Evolutionary conservation across 2,329 filamentous ascomycete species (phyloP).

Genomic region (Leptosphaerulina australis): DNA sequence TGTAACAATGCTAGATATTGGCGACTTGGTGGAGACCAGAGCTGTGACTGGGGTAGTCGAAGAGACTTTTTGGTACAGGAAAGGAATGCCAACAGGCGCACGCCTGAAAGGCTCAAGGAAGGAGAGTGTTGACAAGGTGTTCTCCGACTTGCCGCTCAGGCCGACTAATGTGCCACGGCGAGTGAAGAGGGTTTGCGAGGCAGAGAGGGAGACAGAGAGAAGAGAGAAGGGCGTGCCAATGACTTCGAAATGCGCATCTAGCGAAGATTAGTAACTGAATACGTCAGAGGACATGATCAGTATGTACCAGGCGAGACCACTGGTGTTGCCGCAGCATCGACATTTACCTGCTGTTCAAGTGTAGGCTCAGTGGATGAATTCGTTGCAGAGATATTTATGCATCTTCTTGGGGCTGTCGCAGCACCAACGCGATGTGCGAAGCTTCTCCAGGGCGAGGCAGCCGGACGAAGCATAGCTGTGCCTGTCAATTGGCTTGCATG

Average conservation of each 20-base stretch:
- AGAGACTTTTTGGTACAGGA: conserved; percentile 87
- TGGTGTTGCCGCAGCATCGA: conserved; percentile 29
- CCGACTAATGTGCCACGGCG: conserved; percentile 89
- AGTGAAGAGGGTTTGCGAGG: conserved; percentile 92
- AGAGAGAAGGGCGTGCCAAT: conserved; percentile 91
- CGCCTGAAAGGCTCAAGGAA: conserved; percentile 83
- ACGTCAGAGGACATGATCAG: background rate
- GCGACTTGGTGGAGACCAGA: conserved; percentile 84
- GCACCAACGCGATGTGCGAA: conserved; percentile 28
- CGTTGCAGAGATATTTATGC: conserved; percentile 56
- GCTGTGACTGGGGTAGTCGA: conserved; percentile 88
- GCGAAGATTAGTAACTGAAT: background rate
- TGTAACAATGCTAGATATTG: conserved; percentile 83
- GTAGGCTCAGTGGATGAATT: conserved; percentile 50
- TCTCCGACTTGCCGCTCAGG: conserved; percentile 87
- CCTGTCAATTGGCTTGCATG: conserved; percentile 32
- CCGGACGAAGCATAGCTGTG: conserved; percentile 41
- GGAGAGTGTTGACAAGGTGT: conserved; percentile 87
- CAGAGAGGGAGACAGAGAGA: conserved; percentile 88
- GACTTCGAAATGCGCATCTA: conserved; percentile 94
- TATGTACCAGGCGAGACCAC: conserved; percentile 38
- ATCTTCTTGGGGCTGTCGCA: conserved; percentile 38
- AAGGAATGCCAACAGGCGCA: conserved; percentile 82
- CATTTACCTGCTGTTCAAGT: conserved; percentile 39
- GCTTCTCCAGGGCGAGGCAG: conserved; percentile 36